phyloP scores from a whole-genome alignment of 1,139 yeast genomes.

The Yamadazyma kanchanaburiensis region DNA sequence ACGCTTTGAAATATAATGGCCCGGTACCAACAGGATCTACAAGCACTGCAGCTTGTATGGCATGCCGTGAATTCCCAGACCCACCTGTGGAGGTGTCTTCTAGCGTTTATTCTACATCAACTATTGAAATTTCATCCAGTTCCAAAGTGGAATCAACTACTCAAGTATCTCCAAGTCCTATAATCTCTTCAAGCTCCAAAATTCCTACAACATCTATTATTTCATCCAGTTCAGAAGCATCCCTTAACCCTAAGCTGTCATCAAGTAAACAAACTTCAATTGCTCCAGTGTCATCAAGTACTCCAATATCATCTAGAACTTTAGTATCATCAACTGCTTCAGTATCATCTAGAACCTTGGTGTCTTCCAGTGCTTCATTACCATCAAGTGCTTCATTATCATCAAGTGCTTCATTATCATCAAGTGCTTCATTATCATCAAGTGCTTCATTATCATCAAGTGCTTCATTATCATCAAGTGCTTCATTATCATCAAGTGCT shows the following conservation, averaged over 20 bases:
- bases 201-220: neutral
- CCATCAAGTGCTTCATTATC: neutral
- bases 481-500: neutral
- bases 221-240: neutral
- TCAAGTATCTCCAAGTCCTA: neutral
- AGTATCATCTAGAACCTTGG: too few relatives aligned
- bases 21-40: constrained; percentile 12
- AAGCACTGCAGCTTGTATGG: constrained; percentile 11
- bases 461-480: neutral
- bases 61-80: constrained; percentile 10
- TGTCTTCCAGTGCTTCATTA: neutral
- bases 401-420: neutral
- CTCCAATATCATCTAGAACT: neutral
- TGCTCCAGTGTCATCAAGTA: neutral
- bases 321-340: too few relatives aligned
- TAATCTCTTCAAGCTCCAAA: neutral
- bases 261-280: neutral
- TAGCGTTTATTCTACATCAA: constrained; percentile 3
- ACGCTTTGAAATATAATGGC: constrained; percentile 15
- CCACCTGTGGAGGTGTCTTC: constrained; percentile 10
- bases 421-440: neutral
- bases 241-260: neutral
- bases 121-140: constrained; percentile 1
- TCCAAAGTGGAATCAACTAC: constrained; percentile 2
- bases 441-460: neutral